Conservation (phyloP, 805 yeast genomes). For the Saccharomycopsis amapae region DNA sequence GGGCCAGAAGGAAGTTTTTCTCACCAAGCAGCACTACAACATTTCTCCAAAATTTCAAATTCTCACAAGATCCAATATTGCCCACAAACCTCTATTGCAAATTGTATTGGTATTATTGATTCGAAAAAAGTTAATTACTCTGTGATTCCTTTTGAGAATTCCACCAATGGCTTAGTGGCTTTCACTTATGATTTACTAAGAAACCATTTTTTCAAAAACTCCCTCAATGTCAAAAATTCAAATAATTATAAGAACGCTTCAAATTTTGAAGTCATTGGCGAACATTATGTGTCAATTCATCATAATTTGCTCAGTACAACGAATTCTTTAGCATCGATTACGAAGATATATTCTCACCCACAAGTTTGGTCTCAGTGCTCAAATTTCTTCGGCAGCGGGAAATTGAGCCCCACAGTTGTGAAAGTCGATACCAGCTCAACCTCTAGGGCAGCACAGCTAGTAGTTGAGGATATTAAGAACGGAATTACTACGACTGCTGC, state of each 20-base stretch:
- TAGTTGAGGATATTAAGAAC: constrained; percentile 31
- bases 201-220: constrained; percentile 43
- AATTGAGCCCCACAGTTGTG: constrained; percentile 33
- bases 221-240: neutral
- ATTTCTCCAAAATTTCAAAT: constrained; percentile 32
- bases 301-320: constrained; percentile 62
- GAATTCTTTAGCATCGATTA: constrained; percentile 38
- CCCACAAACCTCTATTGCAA: constrained; percentile 35
- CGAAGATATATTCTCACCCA: constrained; percentile 79
- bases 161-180: constrained; percentile 90
- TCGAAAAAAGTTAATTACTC: constrained; percentile 51
- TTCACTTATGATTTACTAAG: constrained; percentile 76
- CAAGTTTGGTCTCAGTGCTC: constrained; percentile 96
- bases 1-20: constrained; percentile 95
- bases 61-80: constrained; percentile 26
- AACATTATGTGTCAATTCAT: constrained; percentile 74
- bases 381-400: constrained; percentile 39
- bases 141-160: constrained; percentile 87
- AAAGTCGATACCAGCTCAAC: constrained; percentile 71
- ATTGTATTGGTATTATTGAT: constrained; percentile 55
- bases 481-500: constrained; percentile 48
- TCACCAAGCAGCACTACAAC: constrained; percentile 60
- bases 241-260: neutral
- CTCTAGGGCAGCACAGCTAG: constrained; percentile 72
- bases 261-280: constrained; percentile 54